Evolutionary conservation across 179 eudicot genomes (phyloP).

Genomic region (Carnegiea gigantea): DNA sequence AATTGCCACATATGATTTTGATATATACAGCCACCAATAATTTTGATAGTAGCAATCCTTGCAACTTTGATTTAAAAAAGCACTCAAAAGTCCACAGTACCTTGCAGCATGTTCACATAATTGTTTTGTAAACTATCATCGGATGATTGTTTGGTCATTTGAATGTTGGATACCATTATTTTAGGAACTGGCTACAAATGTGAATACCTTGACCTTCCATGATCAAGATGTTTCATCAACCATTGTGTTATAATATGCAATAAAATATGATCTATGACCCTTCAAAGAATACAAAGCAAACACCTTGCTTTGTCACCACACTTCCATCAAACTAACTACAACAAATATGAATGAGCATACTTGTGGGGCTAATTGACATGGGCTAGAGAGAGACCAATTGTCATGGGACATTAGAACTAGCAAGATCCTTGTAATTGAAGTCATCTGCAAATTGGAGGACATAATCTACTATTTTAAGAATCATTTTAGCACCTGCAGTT

Average conservation of each 20-base stretch:
- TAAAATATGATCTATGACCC: conserved; percentile 93
- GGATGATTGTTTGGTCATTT: too few species aligned
- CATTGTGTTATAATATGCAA: background rate
- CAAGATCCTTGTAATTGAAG: conserved; percentile 87
- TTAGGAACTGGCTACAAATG: too few species aligned
- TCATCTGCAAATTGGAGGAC: conserved; percentile 82
- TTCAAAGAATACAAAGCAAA: conserved; percentile 89
- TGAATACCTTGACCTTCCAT: too few species aligned
- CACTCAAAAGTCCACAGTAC: too few species aligned
- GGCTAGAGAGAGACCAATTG: background rate
- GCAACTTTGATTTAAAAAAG: too few species aligned
- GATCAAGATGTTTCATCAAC: too few species aligned
- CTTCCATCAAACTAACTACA: conserved; percentile 73
- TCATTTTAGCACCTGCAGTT: conserved; percentile 25
- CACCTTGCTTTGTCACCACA: conserved; percentile 92
- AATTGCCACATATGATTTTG: too few species aligned
- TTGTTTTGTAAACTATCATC: too few species aligned
- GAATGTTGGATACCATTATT: too few species aligned
- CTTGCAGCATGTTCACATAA: too few species aligned
- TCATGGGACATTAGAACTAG: conserved; percentile 39
- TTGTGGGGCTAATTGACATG: background rate
- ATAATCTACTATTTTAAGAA: conserved; percentile 59
- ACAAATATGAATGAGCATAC: background rate
- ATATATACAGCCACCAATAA: too few species aligned
- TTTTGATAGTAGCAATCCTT: too few species aligned